Percentiles rank a stretch among this genome's conserved stretches.
Evolutionary conservation across 2,329 filamentous ascomycete genomes (phyloP).

Genomic region (Neonectria coccinea): DNA sequence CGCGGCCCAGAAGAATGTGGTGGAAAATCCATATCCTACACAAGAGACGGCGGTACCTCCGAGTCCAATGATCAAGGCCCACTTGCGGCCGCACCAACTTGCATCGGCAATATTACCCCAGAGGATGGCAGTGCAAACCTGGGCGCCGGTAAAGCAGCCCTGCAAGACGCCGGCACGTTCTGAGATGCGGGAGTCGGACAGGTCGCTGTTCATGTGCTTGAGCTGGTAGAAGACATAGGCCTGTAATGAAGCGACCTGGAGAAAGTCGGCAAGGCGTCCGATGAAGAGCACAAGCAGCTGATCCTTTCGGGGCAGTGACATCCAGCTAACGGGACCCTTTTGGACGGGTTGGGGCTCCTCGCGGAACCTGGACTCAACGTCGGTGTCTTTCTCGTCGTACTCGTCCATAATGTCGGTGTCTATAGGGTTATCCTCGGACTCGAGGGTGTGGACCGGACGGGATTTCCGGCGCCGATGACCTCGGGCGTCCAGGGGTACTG

Average conservation of each 20-base stretch:
- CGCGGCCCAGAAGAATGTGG: slow-evolving; percentile 71
- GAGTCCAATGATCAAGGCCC: slow-evolving; percentile 76
- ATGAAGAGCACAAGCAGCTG: slow-evolving; percentile 78
- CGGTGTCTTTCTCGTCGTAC: slow-evolving; percentile 21
- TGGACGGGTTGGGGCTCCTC: slow-evolving; percentile 15
- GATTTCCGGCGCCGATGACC: slow-evolving; percentile 30
- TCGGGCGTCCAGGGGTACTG: slow-evolving; percentile 18
- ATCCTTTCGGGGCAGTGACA: slow-evolving; percentile 75
- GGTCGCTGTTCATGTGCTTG: slow-evolving; percentile 70
- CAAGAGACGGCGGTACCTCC: slow-evolving; percentile 75
- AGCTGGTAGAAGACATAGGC: slow-evolving; percentile 83
- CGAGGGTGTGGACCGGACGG: slow-evolving; percentile 13
- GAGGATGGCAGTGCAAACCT: slow-evolving; percentile 78
- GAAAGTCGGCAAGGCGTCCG: slow-evolving; percentile 77
- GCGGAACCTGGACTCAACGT: slow-evolving; percentile 11
- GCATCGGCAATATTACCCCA: slow-evolving; percentile 77
- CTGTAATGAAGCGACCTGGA: slow-evolving; percentile 76
- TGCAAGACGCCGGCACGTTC: slow-evolving; percentile 77
- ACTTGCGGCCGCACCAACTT: slow-evolving; percentile 72
- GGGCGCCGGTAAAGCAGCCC: slow-evolving; percentile 78
- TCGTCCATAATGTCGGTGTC: slow-evolving; percentile 17
- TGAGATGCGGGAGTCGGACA: slow-evolving; percentile 68
- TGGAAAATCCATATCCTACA: slow-evolving; percentile 79
- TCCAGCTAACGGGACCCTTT: slow-evolving; percentile 70
- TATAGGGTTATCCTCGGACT: neutral